phyloP scores from a whole-genome alignment of 805 yeast genomes.

The Hanseniaspora lindneri region DNA sequence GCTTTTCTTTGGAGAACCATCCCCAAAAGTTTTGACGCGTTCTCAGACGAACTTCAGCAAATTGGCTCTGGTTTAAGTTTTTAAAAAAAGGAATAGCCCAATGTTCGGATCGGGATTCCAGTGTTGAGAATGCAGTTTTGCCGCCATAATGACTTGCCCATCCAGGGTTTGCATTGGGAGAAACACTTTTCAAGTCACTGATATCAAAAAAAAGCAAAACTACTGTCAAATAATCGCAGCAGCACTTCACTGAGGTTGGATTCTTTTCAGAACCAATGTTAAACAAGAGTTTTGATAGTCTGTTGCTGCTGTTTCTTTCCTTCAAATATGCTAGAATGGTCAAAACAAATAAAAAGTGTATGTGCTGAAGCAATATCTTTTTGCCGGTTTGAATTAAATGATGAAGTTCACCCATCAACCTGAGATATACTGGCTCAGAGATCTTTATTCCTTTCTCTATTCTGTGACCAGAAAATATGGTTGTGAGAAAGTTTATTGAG shows the following conservation, averaged over 20 bases:
- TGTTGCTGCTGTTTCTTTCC: neutral
- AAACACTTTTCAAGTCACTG: no score
- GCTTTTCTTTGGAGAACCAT: neutral
- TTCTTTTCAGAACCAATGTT: neutral
- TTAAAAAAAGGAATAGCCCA: constrained; percentile 4
- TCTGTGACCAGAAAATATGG: constrained; percentile 64
- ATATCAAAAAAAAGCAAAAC: neutral
- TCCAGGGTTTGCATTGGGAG: no score
- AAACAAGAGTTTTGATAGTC: neutral
- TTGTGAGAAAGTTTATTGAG: constrained; percentile 28
- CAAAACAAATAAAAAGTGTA: neutral
- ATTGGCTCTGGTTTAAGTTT: neutral
- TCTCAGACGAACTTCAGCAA: constrained; percentile 1
- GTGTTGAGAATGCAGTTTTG: no score
- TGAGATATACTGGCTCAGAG: constrained; percentile 29
- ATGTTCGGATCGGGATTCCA: no score
- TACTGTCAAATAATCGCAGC: constrained; percentile 12
- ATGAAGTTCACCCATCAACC: neutral
- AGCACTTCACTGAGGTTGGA: neutral
- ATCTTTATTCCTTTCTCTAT: constrained; percentile 24
- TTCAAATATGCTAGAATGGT: neutral
- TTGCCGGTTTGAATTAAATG: constrained; percentile 4
- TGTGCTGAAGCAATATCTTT: constrained; percentile 1
- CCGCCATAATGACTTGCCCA: no score
- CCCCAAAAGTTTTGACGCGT: constrained; percentile 10